These are phyloP conservation scores for Talaromyces verruculosus DNA, from an alignment of 2,329 filamentous ascomycete species.

Conservation along the genomic window DNA sequence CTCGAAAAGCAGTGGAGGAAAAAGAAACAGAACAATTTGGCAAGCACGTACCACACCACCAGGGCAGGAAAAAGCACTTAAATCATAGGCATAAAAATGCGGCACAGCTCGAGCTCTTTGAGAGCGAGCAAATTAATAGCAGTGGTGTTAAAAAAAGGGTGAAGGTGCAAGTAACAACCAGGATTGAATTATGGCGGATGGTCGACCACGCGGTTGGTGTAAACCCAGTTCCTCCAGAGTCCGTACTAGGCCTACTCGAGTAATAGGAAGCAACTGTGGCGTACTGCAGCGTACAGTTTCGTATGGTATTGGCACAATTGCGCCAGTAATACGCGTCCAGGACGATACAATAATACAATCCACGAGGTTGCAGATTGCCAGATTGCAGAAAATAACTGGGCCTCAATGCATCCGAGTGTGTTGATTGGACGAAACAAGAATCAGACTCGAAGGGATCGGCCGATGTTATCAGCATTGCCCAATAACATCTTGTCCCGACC, in stretches of 20 bases:
- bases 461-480: neutral
- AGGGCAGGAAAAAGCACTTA: neutral
- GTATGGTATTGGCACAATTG: neutral
- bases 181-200: neutral
- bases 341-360: neutral
- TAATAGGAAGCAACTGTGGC: neutral
- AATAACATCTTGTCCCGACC: neutral
- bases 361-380: neutral
- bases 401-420: neutral
- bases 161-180: neutral
- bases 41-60: neutral
- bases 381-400: neutral
- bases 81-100: neutral
- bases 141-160: slow-evolving; percentile 3
- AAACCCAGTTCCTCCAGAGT: neutral
- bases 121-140: neutral
- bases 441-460: neutral
- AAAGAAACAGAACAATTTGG: neutral
- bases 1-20: neutral
- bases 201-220: neutral
- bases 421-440: neutral
- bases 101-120: neutral
- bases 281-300: neutral
- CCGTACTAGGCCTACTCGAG: neutral
- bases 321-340: neutral